Percentiles rank a stretch among this genome's conserved stretches.
phyloP scores from a whole-genome alignment of 1,284 basidiomycete species.

The Marasmius sp. region DNA sequence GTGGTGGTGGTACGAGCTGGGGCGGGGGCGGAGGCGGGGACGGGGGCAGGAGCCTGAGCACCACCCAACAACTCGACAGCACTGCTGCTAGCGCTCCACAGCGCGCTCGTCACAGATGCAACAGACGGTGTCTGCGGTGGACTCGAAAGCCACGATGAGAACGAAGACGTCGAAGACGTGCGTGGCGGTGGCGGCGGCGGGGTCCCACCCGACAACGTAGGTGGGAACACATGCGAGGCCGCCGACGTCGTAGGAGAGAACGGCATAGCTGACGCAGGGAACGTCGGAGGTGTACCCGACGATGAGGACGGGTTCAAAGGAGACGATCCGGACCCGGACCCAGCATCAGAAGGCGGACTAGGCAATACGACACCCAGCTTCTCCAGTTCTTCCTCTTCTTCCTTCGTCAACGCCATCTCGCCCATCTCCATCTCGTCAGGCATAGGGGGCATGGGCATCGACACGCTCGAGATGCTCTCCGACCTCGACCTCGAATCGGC shows the following conservation, averaged over 20 bases:
- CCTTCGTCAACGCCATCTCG: conserved; percentile 16
- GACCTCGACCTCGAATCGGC: neutral
- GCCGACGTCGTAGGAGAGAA: no score
- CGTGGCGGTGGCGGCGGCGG: no score
- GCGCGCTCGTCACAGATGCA: no score
- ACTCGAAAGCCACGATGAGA: no score
- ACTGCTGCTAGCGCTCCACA: no score
- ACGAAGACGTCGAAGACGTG: no score
- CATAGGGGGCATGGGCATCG: neutral
- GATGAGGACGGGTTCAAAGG: conserved; percentile 15
- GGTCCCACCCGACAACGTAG: no score
- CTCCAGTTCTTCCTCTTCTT: conserved; percentile 49
- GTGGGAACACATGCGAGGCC: no score
- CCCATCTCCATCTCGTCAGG: neutral
- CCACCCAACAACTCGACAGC: no score
- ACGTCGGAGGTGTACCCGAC: conserved; percentile 30
- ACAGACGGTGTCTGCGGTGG: no score
- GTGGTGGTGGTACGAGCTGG: conserved; percentile 42
- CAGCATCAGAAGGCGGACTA: neutral
- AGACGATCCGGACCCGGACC: no score
- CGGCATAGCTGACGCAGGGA: no score
- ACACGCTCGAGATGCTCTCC: neutral
- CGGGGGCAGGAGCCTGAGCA: neutral
- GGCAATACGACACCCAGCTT: conserved; percentile 41
- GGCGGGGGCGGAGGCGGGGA: conserved; percentile 31